Base-by-base conservation (phyloP, 345 rosid species). In the Pugionium cornutum region DNA sequence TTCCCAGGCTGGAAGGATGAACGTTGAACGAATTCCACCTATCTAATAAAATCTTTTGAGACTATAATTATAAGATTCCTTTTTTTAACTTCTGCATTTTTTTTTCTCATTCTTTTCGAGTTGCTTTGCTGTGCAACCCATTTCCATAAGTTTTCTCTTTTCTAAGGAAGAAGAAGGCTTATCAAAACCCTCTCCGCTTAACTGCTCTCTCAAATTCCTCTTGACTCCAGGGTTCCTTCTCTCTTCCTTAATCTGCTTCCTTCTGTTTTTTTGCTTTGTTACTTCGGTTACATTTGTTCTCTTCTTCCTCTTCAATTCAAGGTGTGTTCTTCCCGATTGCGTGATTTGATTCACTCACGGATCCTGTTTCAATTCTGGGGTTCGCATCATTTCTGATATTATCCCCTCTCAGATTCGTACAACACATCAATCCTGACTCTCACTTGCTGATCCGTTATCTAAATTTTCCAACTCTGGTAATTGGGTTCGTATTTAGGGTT, bases 1-100 rank as follows among this genome's bases (percentile, higher is more conserved):
- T 39, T 47, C 73, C 39, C 73, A 74, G 77, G 68, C 68, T 74
- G 77, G 68, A 67, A 59, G 47, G 58, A 67, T 74, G 68, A 64
- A 48, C 31, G 77, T 62, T 62, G 65, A 73, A 39, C 18, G 29
- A 54, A 66, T 51, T 73, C 61, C 72, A 73, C 53, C 61, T 64
- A 71, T 52, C 30, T 27, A 62, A 57, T 64, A 44, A 42, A 42
- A 63, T 48, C 39, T 33, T 41, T 2, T 4, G 43, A 46, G 30
- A 34, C 68, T 56, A 56, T 28, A 42, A 57, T 63, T 71, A 56
- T 28, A 41, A 43, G 6, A 46, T 48, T 57, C 65, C 43, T 33
- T 2, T 30, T 51, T 34, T 45, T 27, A 43, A 5, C n/a, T 37
- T 67, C 71, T 67, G 2, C 37, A 26, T 26, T 29, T 18, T 29